Base-by-base conservation (phyloP, 2,329 filamentous ascomycete species). In the Zopfia rhizophila region DNA sequence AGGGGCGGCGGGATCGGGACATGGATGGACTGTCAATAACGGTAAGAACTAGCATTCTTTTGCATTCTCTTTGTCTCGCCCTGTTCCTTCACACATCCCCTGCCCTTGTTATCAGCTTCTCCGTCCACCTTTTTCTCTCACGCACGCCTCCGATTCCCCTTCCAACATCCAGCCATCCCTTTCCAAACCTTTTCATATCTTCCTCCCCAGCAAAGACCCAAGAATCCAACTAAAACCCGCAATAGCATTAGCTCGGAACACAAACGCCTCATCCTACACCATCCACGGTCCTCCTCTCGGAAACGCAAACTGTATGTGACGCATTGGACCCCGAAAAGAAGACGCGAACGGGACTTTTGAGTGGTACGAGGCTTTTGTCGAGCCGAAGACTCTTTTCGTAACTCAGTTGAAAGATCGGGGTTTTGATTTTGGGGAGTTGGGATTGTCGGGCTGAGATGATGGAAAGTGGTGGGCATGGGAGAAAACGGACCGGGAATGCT, bases 1-100 rank as follows among this genome's bases (percentile, higher is more conserved):
- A 6, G 43, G 24, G 10, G 14, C 18, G 11, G 43, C 48, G 2
- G 48, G 48, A 8, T 32, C 14, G 17, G 48, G 48, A 13, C 48
- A 51, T 35, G 48, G 43, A 7, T 51, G 48, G 48, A 47, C 48
- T 5, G 24, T 47, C 6, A 47, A 43, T 14, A 47, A 51, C 25
- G 48, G 43, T 38, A n/a, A 23, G 32, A 16, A 27, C 24, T n/a
- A 27, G n/a, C 24, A 8, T 27, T 27, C 24, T 27, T 27, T 14
- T n/a, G n/a, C n/a, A n/a, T n/a, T n/a, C n/a, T n/a, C n/a, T n/a
- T n/a, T n/a, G n/a, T n/a, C n/a, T n/a, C n/a, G n/a, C n/a, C n/a
- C n/a, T n/a, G n/a, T n/a, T n/a, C n/a, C n/a, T n/a, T n/a, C n/a
- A n/a, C n/a, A n/a, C n/a, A n/a, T n/a, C n/a, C n/a, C n/a, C n/a